A percentile compares a stretch with the other conserved stretches of the same genome.
These are phyloP conservation scores for Aspergillus sergii DNA, from an alignment of 2,329 filamentous ascomycete species.

Conservation along the genomic window DNA sequence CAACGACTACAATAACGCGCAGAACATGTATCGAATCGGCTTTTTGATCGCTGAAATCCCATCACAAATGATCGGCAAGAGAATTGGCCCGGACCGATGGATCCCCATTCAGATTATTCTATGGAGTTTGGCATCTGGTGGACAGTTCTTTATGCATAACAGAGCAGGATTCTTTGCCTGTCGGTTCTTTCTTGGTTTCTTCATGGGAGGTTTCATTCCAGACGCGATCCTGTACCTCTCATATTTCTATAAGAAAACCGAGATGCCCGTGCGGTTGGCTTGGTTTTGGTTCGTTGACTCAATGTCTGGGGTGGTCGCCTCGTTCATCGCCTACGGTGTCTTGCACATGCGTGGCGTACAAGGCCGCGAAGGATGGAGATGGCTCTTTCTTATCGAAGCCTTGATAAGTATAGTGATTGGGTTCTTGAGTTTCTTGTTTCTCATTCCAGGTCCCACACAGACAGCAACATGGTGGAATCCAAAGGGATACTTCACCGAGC, in stretches of 20 bases:
- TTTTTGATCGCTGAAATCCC: conserved; percentile 14
- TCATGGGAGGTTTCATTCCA: conserved; percentile 42
- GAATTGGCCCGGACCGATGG: conserved; percentile 12
- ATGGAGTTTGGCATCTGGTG: conserved; percentile 24
- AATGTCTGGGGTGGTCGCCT: conserved; percentile 35
- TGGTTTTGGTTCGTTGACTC: conserved; percentile 42
- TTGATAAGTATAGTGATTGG: conserved; percentile 44
- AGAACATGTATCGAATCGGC: conserved; percentile 12
- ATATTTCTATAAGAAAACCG: conserved; percentile 43
- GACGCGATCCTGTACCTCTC: conserved; percentile 40
- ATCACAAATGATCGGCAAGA: conserved; percentile 11
- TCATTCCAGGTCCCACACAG: conserved; percentile 42
- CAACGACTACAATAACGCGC: conserved; percentile 24
- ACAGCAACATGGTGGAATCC: conserved; percentile 60
- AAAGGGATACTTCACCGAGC: conserved; percentile 53
- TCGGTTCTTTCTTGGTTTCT: conserved; percentile 7
- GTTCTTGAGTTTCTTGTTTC: conserved; percentile 44
- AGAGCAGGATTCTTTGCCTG: conserved; percentile 8
- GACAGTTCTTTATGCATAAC: conserved; percentile 42
- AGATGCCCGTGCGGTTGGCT: conserved; percentile 38
- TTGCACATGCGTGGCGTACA: conserved; percentile 45
- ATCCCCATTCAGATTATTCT: conserved; percentile 13
- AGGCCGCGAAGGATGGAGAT: conserved; percentile 47
- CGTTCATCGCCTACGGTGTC: conserved; percentile 39
- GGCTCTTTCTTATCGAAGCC: conserved; percentile 42